Evolutionary conservation across 2,329 filamentous ascomycete species (phyloP), one percentile per base, ranked within the genome.

Genomic region (Proliferodiscus dingleyae): DNA sequence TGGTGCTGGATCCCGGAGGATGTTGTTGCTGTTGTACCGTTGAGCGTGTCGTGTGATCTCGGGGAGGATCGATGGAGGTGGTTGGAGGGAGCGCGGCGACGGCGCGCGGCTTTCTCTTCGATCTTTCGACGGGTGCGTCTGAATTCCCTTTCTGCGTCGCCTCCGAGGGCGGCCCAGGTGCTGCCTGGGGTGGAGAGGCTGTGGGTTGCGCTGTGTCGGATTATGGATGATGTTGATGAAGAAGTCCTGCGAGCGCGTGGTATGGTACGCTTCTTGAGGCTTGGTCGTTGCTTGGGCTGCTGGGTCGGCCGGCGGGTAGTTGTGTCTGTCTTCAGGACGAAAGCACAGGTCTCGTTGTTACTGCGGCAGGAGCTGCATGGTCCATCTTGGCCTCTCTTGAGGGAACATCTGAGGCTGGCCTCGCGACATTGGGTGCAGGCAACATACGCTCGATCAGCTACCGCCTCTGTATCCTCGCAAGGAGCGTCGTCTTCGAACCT

Each of bases 381-480:
- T 2, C 57, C 58, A 9, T 47, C 30, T 6, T 47, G 33, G 4
- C 46, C 51, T 6, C 49, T 36, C 21, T 46, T 52, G 11, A 53
- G 37, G 2, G 47, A 50, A 39, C 57, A 60, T 24, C 24, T 28
- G 13, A 11, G 37, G 16, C 36, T 36, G 6, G 26, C 18, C 9
- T 26, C 44, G 7, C 56, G 47, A 28, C 59, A 59, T 38, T 53
- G 47, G 5, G 51, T 54, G 32, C 56, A 59, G 1, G 50, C 11
- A 4, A 53, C 43, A 8, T 45, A 58, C 15, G 34, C 46, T 29
- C 30, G 26, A 10, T 15, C 36, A 19, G 16, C 16, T 18, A n/a
- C 26, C 3, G 28, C 10, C 3, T 10, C 7, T 18, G 15, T 22
- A 23, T 36, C 40, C 8, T 36, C 15, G 37, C 15, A 19, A 2